Evolutionary conservation across 2,329 filamentous ascomycete genomes (phyloP), one percentile per base, ranked within the genome.

Genomic region (Pseudogymnoascus pannorum): DNA sequence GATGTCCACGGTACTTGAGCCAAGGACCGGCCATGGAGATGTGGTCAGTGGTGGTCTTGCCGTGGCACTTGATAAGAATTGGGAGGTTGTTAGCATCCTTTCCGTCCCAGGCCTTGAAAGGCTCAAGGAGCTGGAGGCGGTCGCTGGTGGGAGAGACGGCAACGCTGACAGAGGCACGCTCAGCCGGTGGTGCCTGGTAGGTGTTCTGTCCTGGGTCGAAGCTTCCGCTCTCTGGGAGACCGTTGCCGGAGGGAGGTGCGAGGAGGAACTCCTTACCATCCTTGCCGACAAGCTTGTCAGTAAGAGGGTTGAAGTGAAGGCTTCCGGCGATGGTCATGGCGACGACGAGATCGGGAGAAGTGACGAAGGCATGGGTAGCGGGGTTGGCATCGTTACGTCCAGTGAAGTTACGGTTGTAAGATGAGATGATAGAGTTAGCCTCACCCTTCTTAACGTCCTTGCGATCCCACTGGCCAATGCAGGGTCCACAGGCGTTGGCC

Each of bases 361-460:
- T 88, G 68, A 96, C 92, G 76, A 96, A 96, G 62, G 91, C 91
- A 81, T 96, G 92, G 59, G 92, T 96, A 61, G 91, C 91, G 40
- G 92, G 92, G 83, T 96, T 97, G 68, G 90, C 92, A 70, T 96
- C 92, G 77, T 97, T 97, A 75, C 94, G 91, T 68, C 93, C 93
- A 64, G 93, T 97, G 82, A 99, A 97, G 87, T 99, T 97, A 78
- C 94, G 92, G 88, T 99, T 99, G 87, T 97, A 99, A 26, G 94
- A 97, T 54, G 92, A 97, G 75, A 99, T 82, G 75, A 99, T 99
- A 5, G 92, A 95, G 87, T 99, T 99, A 72, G 92, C 81, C 70
- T 90, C 87, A 68, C 93, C 93, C 86, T 97, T 97, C 84, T 92
- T 89, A 61, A 97, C 91, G 70, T 97, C 93, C 67, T 80, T 82